These are phyloP conservation scores for Mycena polygramma DNA, from an alignment of 768 basidiomycete genomes.

Conservation along the genomic window DNA sequence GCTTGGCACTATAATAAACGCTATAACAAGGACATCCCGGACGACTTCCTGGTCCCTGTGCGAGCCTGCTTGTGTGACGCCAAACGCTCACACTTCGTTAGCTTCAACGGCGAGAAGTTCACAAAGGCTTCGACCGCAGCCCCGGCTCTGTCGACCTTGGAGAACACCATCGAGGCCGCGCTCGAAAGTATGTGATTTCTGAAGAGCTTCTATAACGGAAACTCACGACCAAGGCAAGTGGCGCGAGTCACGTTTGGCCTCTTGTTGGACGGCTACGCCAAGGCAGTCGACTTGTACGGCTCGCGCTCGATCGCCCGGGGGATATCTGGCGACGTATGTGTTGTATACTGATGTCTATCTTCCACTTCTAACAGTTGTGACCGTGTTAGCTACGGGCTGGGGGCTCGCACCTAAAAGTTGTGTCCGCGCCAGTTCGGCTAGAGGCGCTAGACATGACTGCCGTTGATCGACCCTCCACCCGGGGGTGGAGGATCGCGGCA, in stretches of 20 bases:
- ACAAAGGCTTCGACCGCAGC: background rate
- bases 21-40: background rate
- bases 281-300: background rate
- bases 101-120: background rate
- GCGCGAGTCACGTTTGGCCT: background rate
- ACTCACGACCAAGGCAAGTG: background rate
- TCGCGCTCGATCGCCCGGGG: background rate
- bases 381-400: too few species aligned
- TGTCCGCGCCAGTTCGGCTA: too few species aligned
- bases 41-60: background rate
- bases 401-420: too few species aligned
- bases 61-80: background rate
- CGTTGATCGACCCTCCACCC: too few species aligned
- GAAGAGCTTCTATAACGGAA: background rate
- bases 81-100: background rate
- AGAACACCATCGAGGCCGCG: too few species aligned
- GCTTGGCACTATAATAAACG: background rate
- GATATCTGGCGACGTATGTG: background rate
- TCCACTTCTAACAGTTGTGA: too few species aligned
- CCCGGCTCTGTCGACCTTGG: background rate
- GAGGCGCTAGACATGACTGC: too few species aligned
- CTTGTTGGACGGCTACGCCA: background rate
- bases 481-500: too few species aligned
- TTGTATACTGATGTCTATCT: background rate
- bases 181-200: too few species aligned